phyloP scores from a whole-genome alignment of 2,329 filamentous ascomycete species.

The Fusarium sp. region DNA sequence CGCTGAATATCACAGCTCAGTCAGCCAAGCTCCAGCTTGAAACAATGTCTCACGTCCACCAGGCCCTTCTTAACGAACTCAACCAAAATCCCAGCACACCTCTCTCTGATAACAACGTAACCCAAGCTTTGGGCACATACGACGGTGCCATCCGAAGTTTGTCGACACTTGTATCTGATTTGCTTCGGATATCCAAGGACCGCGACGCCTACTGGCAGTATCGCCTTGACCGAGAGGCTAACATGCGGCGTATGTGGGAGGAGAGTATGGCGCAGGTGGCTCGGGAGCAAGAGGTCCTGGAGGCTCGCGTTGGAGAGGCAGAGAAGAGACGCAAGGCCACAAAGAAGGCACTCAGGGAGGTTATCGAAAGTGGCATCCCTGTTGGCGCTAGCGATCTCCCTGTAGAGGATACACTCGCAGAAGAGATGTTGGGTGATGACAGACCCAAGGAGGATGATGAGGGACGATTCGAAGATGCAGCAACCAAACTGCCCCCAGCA shows the following conservation, averaged over 20 bases:
- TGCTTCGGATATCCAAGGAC: slow-evolving; percentile 92
- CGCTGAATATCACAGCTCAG: slow-evolving; percentile 96
- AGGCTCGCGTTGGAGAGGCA: slow-evolving; percentile 87
- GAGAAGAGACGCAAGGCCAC: slow-evolving; percentile 91
- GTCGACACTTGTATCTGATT: slow-evolving; percentile 84
- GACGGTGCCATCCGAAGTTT: slow-evolving; percentile 91
- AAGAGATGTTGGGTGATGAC: slow-evolving; percentile 49
- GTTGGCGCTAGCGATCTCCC: slow-evolving; percentile 48
- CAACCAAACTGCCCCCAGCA: slow-evolving; percentile 23
- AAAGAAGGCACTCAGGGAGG: slow-evolving; percentile 89
- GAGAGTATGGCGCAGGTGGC: slow-evolving; percentile 99
- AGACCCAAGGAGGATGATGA: slow-evolving; percentile 40
- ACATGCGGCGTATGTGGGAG: slow-evolving; percentile 97
- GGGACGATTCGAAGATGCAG: slow-evolving; percentile 44
- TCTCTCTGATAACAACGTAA: slow-evolving; percentile 81
- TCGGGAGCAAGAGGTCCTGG: slow-evolving; percentile 90
- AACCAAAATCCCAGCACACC: slow-evolving; percentile 76
- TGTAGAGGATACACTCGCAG: slow-evolving; percentile 50
- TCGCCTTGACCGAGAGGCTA: slow-evolving; percentile 88
- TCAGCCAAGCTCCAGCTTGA: slow-evolving; percentile 94
- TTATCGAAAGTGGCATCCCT: slow-evolving; percentile 70
- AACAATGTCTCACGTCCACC: slow-evolving; percentile 85
- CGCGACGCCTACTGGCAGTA: slow-evolving; percentile 98
- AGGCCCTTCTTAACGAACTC: slow-evolving; percentile 79
- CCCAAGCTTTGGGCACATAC: slow-evolving; percentile 85